Percentiles rank a stretch among this genome's conserved stretches.
Evolutionary conservation across 1,139 yeast species (phyloP).

Genomic region (Tardiomyces digboiensis): DNA sequence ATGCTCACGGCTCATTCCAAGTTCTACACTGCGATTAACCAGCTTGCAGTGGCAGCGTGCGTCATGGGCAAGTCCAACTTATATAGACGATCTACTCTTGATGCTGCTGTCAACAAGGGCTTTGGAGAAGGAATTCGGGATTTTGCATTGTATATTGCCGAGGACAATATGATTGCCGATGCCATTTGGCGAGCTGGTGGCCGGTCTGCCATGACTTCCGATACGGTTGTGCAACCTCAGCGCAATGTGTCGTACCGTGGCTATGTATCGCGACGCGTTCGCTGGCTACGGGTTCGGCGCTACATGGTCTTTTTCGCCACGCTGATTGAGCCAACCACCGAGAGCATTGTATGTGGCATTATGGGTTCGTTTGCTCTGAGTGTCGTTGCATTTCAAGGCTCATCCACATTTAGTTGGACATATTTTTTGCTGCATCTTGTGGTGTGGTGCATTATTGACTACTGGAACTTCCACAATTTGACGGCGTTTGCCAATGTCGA

Average conservation of each 20-base stretch:
- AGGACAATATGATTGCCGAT: constrained; percentile 88
- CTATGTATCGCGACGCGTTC: constrained; percentile 56
- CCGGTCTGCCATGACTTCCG: constrained; percentile 71
- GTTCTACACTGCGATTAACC: constrained; percentile 71
- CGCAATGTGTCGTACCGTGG: constrained; percentile 39
- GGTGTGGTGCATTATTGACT: constrained; percentile 59
- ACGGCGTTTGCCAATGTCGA: constrained; percentile 27
- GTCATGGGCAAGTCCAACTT: constrained; percentile 89
- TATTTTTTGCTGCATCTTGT: constrained; percentile 39
- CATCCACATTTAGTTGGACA: constrained; percentile 20
- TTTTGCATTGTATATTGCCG: constrained; percentile 80
- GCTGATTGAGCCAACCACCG: constrained; percentile 79
- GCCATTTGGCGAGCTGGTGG: constrained; percentile 72
- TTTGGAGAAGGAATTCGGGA: constrained; percentile 47
- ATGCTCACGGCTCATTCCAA: constrained; percentile 76
- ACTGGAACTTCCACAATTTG: constrained; percentile 44
- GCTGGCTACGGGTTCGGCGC: constrained; percentile 87
- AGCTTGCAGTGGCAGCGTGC: constrained; percentile 76
- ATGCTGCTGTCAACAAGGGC: constrained; percentile 36
- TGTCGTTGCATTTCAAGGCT: constrained; percentile 30
- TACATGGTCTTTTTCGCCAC: constrained; percentile 88
- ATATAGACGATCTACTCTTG: constrained; percentile 62
- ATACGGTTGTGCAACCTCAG: constrained; percentile 72
- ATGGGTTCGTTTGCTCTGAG: constrained; percentile 54
- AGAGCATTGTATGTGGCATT: constrained; percentile 54